These are phyloP conservation scores for Abelmoschus esculentus DNA, from an alignment of 345 rosid genomes.

Conservation along the genomic window DNA sequence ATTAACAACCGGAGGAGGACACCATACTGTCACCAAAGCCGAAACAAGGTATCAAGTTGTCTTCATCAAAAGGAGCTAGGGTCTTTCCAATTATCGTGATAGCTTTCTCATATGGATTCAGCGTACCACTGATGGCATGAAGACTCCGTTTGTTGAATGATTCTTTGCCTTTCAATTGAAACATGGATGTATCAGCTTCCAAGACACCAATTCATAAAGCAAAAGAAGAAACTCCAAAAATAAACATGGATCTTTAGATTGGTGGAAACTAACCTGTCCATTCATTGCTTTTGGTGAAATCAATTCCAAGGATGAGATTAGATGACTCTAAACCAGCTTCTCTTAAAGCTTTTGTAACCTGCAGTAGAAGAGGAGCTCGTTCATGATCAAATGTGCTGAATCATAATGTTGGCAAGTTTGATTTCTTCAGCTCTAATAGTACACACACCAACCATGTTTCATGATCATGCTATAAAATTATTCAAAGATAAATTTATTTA, in stretches of 20 bases:
- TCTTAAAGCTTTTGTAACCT: slow-evolving; percentile 62
- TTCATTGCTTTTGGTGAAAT: slow-evolving; percentile 91
- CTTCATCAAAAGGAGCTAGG: slow-evolving; percentile 79
- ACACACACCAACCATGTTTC: neutral
- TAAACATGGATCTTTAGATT: neutral
- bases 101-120: slow-evolving; percentile 76
- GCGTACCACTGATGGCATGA: slow-evolving; percentile 39
- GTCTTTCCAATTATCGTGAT: slow-evolving; percentile 71
- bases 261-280: slow-evolving; percentile 53
- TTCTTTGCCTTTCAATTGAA: slow-evolving; percentile 31
- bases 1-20: neutral
- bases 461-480: neutral
- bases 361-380: neutral
- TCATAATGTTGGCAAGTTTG: neutral
- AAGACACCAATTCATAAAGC: neutral
- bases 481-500: too few relatives aligned
- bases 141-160: slow-evolving; percentile 58
- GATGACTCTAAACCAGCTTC: slow-evolving; percentile 85
- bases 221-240: too few relatives aligned
- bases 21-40: slow-evolving; percentile 77
- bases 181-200: slow-evolving; percentile 17
- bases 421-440: neutral
- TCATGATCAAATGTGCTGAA: neutral
- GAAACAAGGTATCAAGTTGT: slow-evolving; percentile 71
- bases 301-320: slow-evolving; percentile 74